A percentile compares a stretch with the other conserved stretches of the same genome.
These are phyloP conservation scores for Colletotrichum lupini DNA, from an alignment of 2,329 filamentous ascomycete species.

Conservation along the genomic window DNA sequence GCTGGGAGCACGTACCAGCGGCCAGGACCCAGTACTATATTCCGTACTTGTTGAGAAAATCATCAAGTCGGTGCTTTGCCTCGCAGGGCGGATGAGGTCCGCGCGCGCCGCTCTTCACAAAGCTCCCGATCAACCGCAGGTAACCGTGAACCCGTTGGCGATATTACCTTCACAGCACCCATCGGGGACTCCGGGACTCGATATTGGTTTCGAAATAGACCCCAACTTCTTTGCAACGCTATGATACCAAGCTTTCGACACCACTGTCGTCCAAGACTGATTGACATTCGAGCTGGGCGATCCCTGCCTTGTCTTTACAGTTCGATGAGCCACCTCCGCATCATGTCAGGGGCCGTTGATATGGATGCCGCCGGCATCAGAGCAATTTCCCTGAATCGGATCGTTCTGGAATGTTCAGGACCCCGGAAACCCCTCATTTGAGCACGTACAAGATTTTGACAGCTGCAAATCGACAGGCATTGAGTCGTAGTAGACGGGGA, in stretches of 20 bases:
- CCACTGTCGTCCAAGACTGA: background rate
- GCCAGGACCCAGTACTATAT: background rate
- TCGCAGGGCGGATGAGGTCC: background rate
- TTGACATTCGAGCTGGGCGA: background rate
- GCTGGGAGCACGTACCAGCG: background rate
- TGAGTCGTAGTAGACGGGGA: background rate
- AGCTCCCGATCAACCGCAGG: background rate
- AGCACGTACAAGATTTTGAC: background rate
- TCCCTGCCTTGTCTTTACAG: background rate
- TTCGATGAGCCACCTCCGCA: background rate
- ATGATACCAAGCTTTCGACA: background rate
- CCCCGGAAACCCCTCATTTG: background rate
- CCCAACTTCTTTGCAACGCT: background rate
- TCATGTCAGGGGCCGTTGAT: background rate
- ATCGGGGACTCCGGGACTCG: slow-evolving; percentile 10
- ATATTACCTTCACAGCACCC: background rate
- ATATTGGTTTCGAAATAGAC: background rate
- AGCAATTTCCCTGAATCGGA: background rate
- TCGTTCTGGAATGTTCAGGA: background rate
- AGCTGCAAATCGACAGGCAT: background rate
- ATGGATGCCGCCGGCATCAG: slow-evolving; percentile 1
- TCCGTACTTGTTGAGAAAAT: background rate
- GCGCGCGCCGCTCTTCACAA: background rate
- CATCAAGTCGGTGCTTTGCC: background rate
- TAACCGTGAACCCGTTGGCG: background rate